Percentiles rank a stretch among this genome's conserved stretches.
phyloP scores from a whole-genome alignment of 805 yeast genomes.

The Kazachstania viticola region DNA sequence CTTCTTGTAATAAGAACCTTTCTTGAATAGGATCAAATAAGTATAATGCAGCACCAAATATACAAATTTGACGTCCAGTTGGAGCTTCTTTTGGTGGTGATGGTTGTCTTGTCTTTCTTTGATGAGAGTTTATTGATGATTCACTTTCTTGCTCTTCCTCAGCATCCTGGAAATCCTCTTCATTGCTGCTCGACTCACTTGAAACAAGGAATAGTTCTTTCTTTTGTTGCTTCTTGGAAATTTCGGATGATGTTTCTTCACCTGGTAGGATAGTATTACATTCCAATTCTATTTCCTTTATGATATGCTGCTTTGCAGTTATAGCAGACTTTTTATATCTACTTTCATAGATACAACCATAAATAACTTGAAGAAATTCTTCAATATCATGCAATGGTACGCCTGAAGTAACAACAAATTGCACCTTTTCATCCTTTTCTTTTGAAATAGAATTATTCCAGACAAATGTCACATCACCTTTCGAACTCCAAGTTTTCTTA shows the following conservation, averaged over 20 bases:
- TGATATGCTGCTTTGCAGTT: conserved; percentile 34
- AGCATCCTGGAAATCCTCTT: conserved; percentile 15
- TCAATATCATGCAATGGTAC: conserved; percentile 42
- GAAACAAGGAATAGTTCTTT: too few species aligned
- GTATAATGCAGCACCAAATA: conserved; percentile 33
- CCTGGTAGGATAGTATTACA: conserved; percentile 10
- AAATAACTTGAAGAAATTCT: conserved; percentile 48
- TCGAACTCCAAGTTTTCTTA: conserved; percentile 38
- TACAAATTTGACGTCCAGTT: conserved; percentile 5
- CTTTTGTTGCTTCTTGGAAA: too few species aligned
- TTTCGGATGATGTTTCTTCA: conserved; percentile 7
- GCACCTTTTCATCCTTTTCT: conserved; percentile 65
- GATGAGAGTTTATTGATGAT: conserved; percentile 1
- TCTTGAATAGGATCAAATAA: conserved; percentile 44
- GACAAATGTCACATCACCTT: conserved; percentile 47
- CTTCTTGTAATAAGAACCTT: conserved; percentile 34
- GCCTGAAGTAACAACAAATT: conserved; percentile 58
- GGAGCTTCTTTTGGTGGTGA: conserved; percentile 9
- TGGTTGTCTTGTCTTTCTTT: not conserved
- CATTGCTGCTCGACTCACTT: too few species aligned
- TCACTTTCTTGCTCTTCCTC: conserved; percentile 3
- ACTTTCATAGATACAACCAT: conserved; percentile 64
- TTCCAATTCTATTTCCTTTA: conserved; percentile 42
- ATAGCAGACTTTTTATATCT: conserved; percentile 48
- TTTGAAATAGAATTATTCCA: conserved; percentile 88